Evolutionary conservation across 139 green algal species (phyloP).

Genomic region (Chlorella sp.): DNA sequence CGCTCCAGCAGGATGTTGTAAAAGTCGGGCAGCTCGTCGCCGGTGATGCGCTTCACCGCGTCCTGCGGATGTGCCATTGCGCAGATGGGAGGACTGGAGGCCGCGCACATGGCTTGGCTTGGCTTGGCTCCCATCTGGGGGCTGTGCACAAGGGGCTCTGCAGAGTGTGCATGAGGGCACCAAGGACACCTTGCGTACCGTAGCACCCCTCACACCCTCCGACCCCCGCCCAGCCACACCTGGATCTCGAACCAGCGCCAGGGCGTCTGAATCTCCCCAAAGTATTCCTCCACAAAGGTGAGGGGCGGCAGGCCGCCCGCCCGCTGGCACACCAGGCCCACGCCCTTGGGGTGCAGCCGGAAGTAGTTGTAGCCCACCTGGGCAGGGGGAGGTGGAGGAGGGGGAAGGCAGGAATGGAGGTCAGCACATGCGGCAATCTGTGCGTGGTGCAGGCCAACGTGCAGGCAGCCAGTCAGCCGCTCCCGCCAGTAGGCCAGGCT

Average conservation of each 20-base stretch:
- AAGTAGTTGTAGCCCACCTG: conserved; percentile 85
- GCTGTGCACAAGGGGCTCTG: no score
- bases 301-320: conserved; percentile 73
- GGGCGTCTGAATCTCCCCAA: conserved; percentile 92
- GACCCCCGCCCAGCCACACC: conserved; percentile 17
- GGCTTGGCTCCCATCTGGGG: no score
- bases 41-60: conserved; percentile 76
- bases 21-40: conserved; percentile 91
- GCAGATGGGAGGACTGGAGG: no score
- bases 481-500: no score
- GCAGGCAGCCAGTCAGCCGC: no score
- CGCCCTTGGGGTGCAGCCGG: conserved; percentile 90
- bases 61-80: conserved; percentile 66
- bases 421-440: no score
- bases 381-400: neutral
- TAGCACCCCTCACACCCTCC: no score
- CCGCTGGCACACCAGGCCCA: conserved; percentile 77
- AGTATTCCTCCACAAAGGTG: conserved; percentile 94
- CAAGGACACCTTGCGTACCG: no score
- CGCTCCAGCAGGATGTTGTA: conserved; percentile 88
- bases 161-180: no score
- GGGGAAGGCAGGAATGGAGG: no score
- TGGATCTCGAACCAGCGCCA: conserved; percentile 97
- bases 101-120: no score
- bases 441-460: no score